Evolutionary conservation across 306 rosid genomes (phyloP), one percentile per base, ranked within the genome.

Genomic region (Malus asiatica): DNA sequence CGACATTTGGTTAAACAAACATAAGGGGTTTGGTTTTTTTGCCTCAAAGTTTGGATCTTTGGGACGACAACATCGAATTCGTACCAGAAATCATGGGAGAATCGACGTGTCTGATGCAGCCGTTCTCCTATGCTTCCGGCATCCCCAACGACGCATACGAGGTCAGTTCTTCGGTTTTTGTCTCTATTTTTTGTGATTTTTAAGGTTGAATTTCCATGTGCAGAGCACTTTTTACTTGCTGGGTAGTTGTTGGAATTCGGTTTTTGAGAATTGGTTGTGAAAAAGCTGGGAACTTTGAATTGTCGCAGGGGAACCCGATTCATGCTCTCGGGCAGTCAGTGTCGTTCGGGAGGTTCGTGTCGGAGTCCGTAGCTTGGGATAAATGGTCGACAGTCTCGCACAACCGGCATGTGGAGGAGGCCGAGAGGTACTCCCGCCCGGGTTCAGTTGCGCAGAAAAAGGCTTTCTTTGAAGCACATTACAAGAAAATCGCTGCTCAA

Each of bases 401-500:
- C 78, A 95, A 95, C 77, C 97, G 97, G 51, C 92, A 95, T 4
- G 98, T 95, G 1, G 98, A 95, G 80, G 98, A 95, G 80, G 98
- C 98, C 0, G 97, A 95, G 89, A 85, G 89, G 86, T 85, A 33
- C 69, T 81, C 98, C 11, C 81, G 82, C 12, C 97, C 97, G 0
- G 98, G 98, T 20, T 90, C 98, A 15, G 98, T 95, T 55, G 98
- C 98, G 1, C 97, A 92, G 84, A 95, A 95, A 88, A 95, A 95
- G 76, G 98, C 98, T 60, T 95, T 95, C 90, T 95, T 95, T 85
- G 98, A 95, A 87, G 98, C 97, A 66, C 98, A 95, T 76, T 95
- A 95, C 89, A 95, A 86, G 86, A 95, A 88, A 64, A 75, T 95
- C 44, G 98, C 98, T 23, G 97, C 98, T 82, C 91, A 91, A 65